A percentile compares a stretch with the other conserved stretches of the same genome.
Conservation (phyloP, 139 green algal species). For the Protoeuglena noctilucae region DNA sequence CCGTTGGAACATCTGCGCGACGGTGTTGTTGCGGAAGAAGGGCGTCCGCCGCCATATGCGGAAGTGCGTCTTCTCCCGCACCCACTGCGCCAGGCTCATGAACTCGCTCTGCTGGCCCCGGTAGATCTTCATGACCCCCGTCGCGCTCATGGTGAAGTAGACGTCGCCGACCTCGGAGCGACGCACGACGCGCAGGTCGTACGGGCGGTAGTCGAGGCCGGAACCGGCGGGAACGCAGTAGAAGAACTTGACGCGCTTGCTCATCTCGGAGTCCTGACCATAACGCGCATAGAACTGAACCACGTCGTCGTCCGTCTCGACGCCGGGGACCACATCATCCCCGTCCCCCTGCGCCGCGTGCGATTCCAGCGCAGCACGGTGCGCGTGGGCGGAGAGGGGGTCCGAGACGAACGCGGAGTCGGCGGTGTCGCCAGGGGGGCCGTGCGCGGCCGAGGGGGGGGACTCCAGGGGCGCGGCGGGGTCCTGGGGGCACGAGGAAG, state of each 20-base stretch:
- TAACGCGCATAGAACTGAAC: slow-evolving; percentile 55
- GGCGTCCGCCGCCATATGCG: slow-evolving; percentile 39
- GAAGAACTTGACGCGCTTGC: slow-evolving; percentile 64
- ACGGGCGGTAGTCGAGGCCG: slow-evolving; percentile 38
- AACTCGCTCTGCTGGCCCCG: slow-evolving; percentile 44
- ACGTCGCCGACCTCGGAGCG: slow-evolving; percentile 27
- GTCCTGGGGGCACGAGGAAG: background rate
- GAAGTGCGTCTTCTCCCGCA: slow-evolving; percentile 51
- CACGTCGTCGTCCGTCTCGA: slow-evolving; percentile 47
- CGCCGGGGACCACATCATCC: slow-evolving; percentile 2
- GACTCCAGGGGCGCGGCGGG: background rate
- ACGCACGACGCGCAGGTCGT: slow-evolving; percentile 45
- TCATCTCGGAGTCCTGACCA: slow-evolving; percentile 45
- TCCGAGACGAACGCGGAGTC: background rate
- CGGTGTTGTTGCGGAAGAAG: slow-evolving; percentile 57
- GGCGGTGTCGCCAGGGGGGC: background rate
- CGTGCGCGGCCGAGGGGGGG: background rate
- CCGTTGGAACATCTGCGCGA: slow-evolving; percentile 30
- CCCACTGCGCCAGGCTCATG: slow-evolving; percentile 43
- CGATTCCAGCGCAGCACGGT: background rate
- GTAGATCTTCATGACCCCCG: slow-evolving; percentile 47
- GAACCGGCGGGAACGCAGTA: slow-evolving; percentile 49
- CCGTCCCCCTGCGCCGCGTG: background rate
- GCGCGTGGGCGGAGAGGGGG: background rate
- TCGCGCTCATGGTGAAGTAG: slow-evolving; percentile 61